A percentile compares a stretch with the other conserved stretches of the same genome.
Evolutionary conservation across 78 protist species (phyloP).

Genomic region (Dictyostelium brefeldianum): DNA sequence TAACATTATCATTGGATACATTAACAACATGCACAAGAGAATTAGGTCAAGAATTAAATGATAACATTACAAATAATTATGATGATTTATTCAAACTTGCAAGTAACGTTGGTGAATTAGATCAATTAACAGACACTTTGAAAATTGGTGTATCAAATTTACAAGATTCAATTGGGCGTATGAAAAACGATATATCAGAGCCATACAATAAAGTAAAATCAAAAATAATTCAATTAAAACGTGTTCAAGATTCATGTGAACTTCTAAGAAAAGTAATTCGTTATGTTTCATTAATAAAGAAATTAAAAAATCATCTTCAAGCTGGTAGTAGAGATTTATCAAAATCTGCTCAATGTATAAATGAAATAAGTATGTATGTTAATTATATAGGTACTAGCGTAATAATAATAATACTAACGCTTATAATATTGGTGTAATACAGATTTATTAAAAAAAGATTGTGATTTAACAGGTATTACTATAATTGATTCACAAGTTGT

Average conservation of each 20-base stretch:
- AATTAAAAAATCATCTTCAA: conserved; percentile 64
- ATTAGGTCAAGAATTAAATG: conserved; percentile 43
- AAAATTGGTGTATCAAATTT: conserved; percentile 30
- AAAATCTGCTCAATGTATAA: conserved; percentile 81
- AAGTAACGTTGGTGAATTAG: conserved; percentile 62
- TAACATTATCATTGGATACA: conserved; percentile 50
- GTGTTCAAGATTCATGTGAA: conserved; percentile 80
- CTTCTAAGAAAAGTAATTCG: conserved; percentile 55
- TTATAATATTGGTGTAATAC: neutral
- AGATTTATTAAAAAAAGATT: conserved; percentile 41
- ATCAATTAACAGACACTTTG: neutral
- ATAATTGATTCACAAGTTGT: conserved; percentile 60
- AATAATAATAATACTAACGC: neutral
- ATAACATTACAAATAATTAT: conserved; percentile 43
- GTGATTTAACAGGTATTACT: conserved; percentile 52
- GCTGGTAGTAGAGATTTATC: conserved; percentile 65
- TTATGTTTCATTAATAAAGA: conserved; percentile 43
- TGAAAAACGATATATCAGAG: conserved; percentile 53
- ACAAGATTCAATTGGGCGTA: conserved; percentile 41
- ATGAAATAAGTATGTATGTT: conserved; percentile 44
- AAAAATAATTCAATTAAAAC: conserved; percentile 40
- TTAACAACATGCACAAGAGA: conserved; percentile 19
- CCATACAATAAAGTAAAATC: conserved; percentile 48
- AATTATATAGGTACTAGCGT: neutral
- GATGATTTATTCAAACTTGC: conserved; percentile 67